These are phyloP conservation scores for Yarrowia sp. DNA, from an alignment of 805 yeast genomes.

Conservation along the genomic window DNA sequence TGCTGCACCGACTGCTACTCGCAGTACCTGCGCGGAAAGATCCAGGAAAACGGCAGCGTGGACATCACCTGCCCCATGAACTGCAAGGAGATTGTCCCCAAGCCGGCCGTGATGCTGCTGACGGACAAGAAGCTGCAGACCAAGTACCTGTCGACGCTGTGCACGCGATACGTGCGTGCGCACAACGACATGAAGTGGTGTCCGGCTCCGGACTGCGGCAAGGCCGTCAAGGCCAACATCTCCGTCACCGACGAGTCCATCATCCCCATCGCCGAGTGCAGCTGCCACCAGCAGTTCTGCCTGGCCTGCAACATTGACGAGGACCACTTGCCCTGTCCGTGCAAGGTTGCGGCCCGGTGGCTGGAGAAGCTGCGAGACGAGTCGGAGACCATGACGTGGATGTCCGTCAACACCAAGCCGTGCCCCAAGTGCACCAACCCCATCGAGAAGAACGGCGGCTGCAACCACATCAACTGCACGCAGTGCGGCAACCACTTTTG, in stretches of 20 bases:
- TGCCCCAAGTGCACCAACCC: constrained; percentile 80
- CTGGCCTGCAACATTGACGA: constrained; percentile 63
- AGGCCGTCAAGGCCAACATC: constrained; percentile 49
- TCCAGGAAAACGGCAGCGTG: constrained; percentile 39
- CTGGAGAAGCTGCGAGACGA: constrained; percentile 77
- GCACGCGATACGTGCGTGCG: constrained; percentile 51
- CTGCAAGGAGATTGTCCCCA: constrained; percentile 46
- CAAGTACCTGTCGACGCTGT: constrained; percentile 34
- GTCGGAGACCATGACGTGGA: constrained; percentile 86
- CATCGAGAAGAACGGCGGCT: constrained; percentile 94
- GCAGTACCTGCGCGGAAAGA: constrained; percentile 52
- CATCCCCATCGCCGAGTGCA: constrained; percentile 44
- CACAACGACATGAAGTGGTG: constrained; percentile 64
- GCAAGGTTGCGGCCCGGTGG: constrained; percentile 70
- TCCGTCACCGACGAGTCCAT: constrained; percentile 46
- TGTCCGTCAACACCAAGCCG: constrained; percentile 73
- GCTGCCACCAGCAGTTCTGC: constrained; percentile 69
- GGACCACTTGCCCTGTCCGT: constrained; percentile 83
- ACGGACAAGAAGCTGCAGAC: constrained; percentile 36
- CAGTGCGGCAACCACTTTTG: constrained; percentile 80
- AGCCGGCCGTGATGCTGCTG: constrained; percentile 39
- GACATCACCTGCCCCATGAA: constrained; percentile 62
- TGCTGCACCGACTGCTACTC: constrained; percentile 70
- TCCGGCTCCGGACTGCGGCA: constrained; percentile 77
- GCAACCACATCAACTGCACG: constrained; percentile 91